Evolutionary conservation across 495 filamentous ascomycete species (phyloP), one percentile per base, ranked within the genome.

Genomic region (Aspergillus ostianus): DNA sequence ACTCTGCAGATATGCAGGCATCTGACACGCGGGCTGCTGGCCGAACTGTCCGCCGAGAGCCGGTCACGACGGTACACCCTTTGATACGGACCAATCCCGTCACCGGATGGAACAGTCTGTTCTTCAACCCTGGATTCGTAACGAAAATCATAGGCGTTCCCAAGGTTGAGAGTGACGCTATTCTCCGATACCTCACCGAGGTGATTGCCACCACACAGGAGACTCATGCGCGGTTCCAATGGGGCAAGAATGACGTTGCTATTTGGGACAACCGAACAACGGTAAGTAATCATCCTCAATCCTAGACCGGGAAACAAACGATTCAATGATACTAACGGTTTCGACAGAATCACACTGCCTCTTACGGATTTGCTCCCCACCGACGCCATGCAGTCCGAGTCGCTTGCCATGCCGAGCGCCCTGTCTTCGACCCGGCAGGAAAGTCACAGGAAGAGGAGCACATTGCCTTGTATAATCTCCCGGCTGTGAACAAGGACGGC

Each of bases 91-190:
- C 87, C 17, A 82, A 93, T 64, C 89, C 88, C 0, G 88, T 85
- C 18, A 92, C 89, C 1, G 88, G 88, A 44, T 86, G 86, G 80
- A 91, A 91, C 68, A 83, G 84, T 7, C 77, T 93, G 1, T 92
- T 88, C 72, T 84, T 89, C 67, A 90, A 90, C 64, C 88, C 88
- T 0, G 89, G 89, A 0, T 93, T 92, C 61, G 87, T 90, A 47
- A 90, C 84, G 49, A 80, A 83, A 52, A 91, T 92, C 59, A 73
- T 89, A 9, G 90, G 90, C 1, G 70, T 92, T 13, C 84, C 85
- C 17, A 84, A 85, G 36, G 67, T 62, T 1, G 88, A 91, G 73
- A 85, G 83, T 18, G 86, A 91, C 59, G 78, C 82, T 15, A 85
- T 92, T 57, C 74, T 91, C 26, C 65, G 77, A 23, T 84, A 87